Evolutionary conservation across 2,329 filamentous ascomycete genomes (phyloP).

Genomic region (Fusarium sp.): DNA sequence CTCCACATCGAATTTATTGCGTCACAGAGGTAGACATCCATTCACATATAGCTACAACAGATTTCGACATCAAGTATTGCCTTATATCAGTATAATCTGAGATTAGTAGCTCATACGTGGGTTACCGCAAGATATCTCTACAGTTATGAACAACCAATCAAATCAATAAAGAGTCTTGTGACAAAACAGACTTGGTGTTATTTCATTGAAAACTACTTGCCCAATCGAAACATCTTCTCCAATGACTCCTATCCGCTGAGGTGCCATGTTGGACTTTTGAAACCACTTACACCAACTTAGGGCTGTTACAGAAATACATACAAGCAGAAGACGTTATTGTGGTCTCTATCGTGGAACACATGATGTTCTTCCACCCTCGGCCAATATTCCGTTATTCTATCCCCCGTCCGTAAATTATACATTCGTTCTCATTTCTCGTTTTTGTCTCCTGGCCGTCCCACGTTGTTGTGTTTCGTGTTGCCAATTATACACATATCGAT

Average conservation of each 20-base stretch:
- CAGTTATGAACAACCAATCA: not conserved
- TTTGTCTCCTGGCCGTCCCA: not conserved
- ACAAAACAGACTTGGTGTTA: constrained; percentile 6
- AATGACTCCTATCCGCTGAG: constrained; percentile 39
- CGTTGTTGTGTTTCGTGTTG: not conserved
- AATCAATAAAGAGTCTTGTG: not conserved
- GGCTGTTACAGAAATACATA: constrained; percentile 36
- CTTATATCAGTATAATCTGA: not conserved
- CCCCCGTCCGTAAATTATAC: constrained; percentile 28
- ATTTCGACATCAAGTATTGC: not conserved
- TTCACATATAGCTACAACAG: constrained; percentile 1
- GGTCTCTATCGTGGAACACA: constrained; percentile 38
- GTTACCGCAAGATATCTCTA: no score
- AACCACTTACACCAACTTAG: constrained; percentile 23
- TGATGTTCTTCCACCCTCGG: constrained; percentile 3
- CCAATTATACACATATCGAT: constrained; percentile 33
- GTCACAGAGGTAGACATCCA: constrained; percentile 16
- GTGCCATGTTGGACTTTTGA: constrained; percentile 28
- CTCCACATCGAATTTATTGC: constrained; percentile 26
- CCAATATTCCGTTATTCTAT: constrained; percentile 3
- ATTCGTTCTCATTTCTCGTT: constrained; percentile 25
- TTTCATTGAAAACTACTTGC: constrained; percentile 28
- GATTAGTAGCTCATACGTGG: not conserved
- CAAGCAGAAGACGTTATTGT: constrained; percentile 27
- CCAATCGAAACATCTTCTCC: constrained; percentile 17